phyloP scores from a whole-genome alignment of 345 rosid species.

The Nephelium lappaceum region DNA sequence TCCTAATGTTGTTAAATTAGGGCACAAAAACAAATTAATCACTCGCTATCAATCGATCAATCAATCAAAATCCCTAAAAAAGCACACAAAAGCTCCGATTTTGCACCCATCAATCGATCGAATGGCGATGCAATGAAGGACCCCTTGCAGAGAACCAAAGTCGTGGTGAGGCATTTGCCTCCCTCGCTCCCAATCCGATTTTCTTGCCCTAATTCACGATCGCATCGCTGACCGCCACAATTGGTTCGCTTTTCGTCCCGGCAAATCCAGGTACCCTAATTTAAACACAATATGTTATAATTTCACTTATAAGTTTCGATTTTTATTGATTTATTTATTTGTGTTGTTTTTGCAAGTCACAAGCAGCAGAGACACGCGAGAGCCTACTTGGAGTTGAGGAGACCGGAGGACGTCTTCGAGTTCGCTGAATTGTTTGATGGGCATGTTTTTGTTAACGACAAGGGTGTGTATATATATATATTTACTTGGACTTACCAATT shows the following conservation, averaged over 20 bases:
- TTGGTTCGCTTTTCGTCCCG: slow-evolving; percentile 62
- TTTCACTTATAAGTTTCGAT: too few relatives aligned
- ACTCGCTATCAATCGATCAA: not conserved
- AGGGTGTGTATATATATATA: slow-evolving; percentile 40
- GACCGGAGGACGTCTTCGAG: slow-evolving; percentile 63
- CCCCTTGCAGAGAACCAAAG: slow-evolving; percentile 53
- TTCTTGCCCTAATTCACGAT: slow-evolving; percentile 57
- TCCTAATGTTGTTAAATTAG: not conserved
- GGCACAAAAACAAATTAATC: not conserved
- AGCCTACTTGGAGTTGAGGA: slow-evolving; percentile 63
- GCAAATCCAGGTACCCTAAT: slow-evolving; percentile 49
- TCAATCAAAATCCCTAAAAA: not conserved
- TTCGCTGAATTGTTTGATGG: slow-evolving; percentile 72
- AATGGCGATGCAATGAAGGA: slow-evolving; percentile 41
- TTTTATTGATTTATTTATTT: not conserved
- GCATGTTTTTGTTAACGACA: slow-evolving; percentile 74
- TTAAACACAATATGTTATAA: too few relatives aligned
- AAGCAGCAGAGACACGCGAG: slow-evolving; percentile 58
- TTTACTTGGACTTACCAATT: not conserved
- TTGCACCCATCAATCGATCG: not conserved
- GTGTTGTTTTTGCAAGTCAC: slow-evolving; percentile 26
- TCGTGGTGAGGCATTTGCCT: slow-evolving; percentile 75
- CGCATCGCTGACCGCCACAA: slow-evolving; percentile 58
- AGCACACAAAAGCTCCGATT: not conserved
- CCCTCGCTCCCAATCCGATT: slow-evolving; percentile 64